Base-by-base conservation (phyloP, 495 filamentous ascomycete species). In the Friedmanniomyces simplex region DNA sequence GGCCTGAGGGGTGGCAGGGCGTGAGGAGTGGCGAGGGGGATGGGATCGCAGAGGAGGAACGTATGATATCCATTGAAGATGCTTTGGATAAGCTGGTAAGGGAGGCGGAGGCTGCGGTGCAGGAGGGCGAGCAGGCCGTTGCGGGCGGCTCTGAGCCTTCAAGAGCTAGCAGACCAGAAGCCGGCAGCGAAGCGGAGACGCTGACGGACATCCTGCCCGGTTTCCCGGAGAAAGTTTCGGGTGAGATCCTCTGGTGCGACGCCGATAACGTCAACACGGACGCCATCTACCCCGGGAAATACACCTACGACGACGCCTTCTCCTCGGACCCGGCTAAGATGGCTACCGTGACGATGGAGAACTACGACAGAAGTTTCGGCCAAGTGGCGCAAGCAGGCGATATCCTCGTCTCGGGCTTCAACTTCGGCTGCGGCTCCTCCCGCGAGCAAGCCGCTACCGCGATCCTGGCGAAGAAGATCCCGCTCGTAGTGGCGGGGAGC, bases 381-480 rank as follows among this genome's bases (percentile, higher is more conserved):
- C 54, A 66, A 0, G 72, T 83, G 37, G 81, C 85, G 22, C 75
- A 77, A 48, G 58, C 74, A 0, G 82, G 82, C 16, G 91, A 96
- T 63, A 85, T 96, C 60, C 76, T 96, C 0, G 89, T 97, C 7
- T 68, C 82, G 0, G 91, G 91, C 8, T 95, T 85, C 76, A 96
- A 95, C 75, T 96, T 97, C 62, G 90, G 91, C 28, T 91, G 86
- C 61, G 91, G 89, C 2, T 77, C 70, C 58, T 89, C 83, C 0
- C 72, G 91, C 32, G 91, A 96, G 64, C 91, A 97, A 70, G 89
- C 89, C 1, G 89, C 90, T 0, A 96, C 91, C 0, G 84, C 91
- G 0, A 86, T 96, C 52, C 76, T 95, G 0, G 91, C 91, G 0
- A 88, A 86, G 70, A 67, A 85, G 60, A 94, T 97, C 53, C 86